Base-by-base conservation (phyloP, 164 flowering plant species). In the Vitis labrusca region DNA sequence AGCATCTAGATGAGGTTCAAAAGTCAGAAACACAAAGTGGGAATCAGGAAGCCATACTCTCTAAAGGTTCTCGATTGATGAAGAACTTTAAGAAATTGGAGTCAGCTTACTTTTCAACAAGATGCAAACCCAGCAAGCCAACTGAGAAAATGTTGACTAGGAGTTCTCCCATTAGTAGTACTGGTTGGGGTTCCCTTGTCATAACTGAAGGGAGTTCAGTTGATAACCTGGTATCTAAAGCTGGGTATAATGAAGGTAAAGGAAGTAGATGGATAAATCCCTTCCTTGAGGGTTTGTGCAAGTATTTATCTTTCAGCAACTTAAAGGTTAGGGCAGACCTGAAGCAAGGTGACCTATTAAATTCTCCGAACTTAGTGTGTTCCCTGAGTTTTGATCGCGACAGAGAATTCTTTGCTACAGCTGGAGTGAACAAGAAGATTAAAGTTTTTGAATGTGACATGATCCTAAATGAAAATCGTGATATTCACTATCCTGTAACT, bases 361-460 rank as follows among this genome's bases (percentile, higher is more conserved):
- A 87, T 75, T 89, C 97, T 71, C 92, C 97, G 61, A 93, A 91
- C 78, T 79, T 96, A 11, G 95, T 96, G 9, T 96, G 99, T 81
- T 88, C 97, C 7, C 79, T 96, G 57, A 77, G 91, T 73, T 96
- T 96, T 75, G 98, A 96, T 72, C 95, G 98, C 5, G 98, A 96
- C 77, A 92, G 89, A 69, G 97, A 93, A 61, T 88, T 88, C 74
- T 96, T 96, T 72, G 99, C 99, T 48, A 88, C 95, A 19, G 98
- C 99, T 76, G 99, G 99, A 72, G 95, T 96, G 51, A 96, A 89
- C 81, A 91, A 85, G 79, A 96, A 92, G 78, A 96, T 96, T 63
- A 96, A 96, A 82, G 81, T 96, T 30, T 96, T 96, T 85, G 98
- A 91, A 77, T 96, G 85, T 74, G 85, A 88, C 70, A 30, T 86